Base-by-base conservation (phyloP, 192 early-diverging fungal genomes). In the Entophlyctis helioformis region DNA sequence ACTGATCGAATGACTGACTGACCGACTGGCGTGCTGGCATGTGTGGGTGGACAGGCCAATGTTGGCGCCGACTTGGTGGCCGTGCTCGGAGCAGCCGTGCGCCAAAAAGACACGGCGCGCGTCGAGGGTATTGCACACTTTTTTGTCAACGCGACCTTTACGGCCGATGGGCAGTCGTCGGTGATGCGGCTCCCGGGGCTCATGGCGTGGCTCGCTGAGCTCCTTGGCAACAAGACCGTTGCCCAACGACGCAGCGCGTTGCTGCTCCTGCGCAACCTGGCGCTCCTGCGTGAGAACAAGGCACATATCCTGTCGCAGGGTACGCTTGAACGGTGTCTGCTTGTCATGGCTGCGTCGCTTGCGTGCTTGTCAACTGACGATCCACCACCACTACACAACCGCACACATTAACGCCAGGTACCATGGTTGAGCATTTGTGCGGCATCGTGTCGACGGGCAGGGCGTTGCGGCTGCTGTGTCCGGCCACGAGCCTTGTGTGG, bases 231-330 rank as follows among this genome's bases (percentile, higher is more conserved):
- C 28, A 44, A 44, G 28, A 32, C 35, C 0, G 8, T 22, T 18
- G 13, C 20, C 10, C 27, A 58, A 8, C 43, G 45, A 34, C 29
- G 27, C 32, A 8, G 21, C 12, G 52, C 44, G 21, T 4, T 68
- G 39, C 42, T 28, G 20, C 34, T 68, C 3, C 50, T 64, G 13
- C 26, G 49, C 21, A 58, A 60, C 35, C 41, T 68, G 40, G 58
- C 57, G 15, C 28, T 45, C 13, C 16, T 35, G 23, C 60, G 49
- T 27, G 66, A 68, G 39, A 65, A 56, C 36, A 60, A 65, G 42
- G 19, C 57, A 2, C 48, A 53, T 48, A 66, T 68, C 42, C 16
- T 64, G 15, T 32, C n/a, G n/a, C n/a, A n/a, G n/a, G n/a, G n/a
- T n/a, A n/a, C n/a, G n/a, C n/a, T n/a, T 50, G 1, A 44, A 52